A percentile compares a stretch with the other conserved stretches of the same genome.
These are phyloP conservation scores for Ampelomyces quisqualis DNA, from an alignment of 2,329 filamentous ascomycete species.

Conservation along the genomic window DNA sequence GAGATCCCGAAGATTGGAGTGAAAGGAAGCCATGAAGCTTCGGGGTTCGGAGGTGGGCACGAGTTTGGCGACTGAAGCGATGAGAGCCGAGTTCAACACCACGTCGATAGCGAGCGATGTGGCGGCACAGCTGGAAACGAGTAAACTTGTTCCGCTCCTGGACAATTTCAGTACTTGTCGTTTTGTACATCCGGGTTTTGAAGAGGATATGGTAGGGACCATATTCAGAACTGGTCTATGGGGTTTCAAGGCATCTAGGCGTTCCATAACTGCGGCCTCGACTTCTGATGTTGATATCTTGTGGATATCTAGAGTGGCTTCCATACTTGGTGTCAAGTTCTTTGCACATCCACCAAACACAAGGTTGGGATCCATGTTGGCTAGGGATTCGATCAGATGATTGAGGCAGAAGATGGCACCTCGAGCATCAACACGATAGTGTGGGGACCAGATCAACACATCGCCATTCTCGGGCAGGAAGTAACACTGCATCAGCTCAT, in stretches of 20 bases:
- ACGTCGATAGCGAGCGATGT: conserved; percentile 11
- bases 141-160: conserved; percentile 5
- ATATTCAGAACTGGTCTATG: conserved; percentile 22
- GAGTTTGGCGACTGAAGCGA: conserved; percentile 17
- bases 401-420: conserved; percentile 28
- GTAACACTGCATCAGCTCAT: conserved; percentile 31
- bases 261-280: conserved; percentile 17
- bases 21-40: conserved; percentile 29
- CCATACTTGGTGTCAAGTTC: conserved; percentile 27
- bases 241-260: conserved; percentile 19
- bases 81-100: conserved; percentile 20
- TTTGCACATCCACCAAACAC: conserved; percentile 26
- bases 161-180: not conserved
- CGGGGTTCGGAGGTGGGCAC: conserved; percentile 12
- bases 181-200: conserved; percentile 11
- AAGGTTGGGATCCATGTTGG: conserved; percentile 17
- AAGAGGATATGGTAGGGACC: conserved; percentile 14
- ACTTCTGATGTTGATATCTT: conserved; percentile 17
- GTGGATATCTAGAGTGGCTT: conserved; percentile 19
- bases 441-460: conserved; percentile 26
- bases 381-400: conserved; percentile 22
- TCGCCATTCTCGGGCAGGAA: conserved; percentile 23
- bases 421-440: conserved; percentile 29
- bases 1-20: conserved; percentile 24
- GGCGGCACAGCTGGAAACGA: conserved; percentile 14